phyloP scores from a whole-genome alignment of 2,329 filamentous ascomycete genomes.

The Microascus cirrosus region DNA sequence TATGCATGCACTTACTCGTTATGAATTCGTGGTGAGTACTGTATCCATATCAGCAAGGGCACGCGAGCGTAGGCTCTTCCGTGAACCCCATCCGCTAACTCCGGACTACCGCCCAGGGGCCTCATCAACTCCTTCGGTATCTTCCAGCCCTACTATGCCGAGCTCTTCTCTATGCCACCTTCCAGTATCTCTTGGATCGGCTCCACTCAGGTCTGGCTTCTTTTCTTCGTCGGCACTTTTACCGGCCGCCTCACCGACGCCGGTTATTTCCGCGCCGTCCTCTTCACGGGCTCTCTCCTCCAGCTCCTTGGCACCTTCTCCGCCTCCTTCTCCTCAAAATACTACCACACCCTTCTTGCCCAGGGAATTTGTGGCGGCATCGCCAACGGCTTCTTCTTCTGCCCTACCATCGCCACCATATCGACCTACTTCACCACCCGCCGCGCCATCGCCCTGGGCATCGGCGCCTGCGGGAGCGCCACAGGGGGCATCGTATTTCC shows the following conservation, averaged over 20 bases:
- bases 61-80: not conserved
- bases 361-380: slow-evolving; percentile 45
- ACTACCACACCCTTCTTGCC: slow-evolving; percentile 44
- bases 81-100: not conserved
- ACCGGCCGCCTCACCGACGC: slow-evolving; percentile 42
- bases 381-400: slow-evolving; percentile 52
- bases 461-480: slow-evolving; percentile 47
- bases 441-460: slow-evolving; percentile 48
- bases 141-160: slow-evolving; percentile 41
- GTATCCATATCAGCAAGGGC: not conserved
- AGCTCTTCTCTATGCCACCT: slow-evolving; percentile 22
- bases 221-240: slow-evolving; percentile 43
- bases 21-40: slow-evolving; percentile 34
- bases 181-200: slow-evolving; percentile 44
- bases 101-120: slow-evolving; percentile 27
- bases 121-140: slow-evolving; percentile 44
- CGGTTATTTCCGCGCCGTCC: slow-evolving; percentile 34
- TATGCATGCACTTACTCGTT: slow-evolving; percentile 31
- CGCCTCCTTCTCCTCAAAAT: slow-evolving; percentile 28
- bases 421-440: slow-evolving; percentile 53
- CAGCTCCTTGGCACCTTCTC: slow-evolving; percentile 34
- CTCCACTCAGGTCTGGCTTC: slow-evolving; percentile 39
- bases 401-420: slow-evolving; percentile 51
- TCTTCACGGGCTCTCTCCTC: slow-evolving; percentile 27
- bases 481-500: slow-evolving; percentile 51